These are phyloP conservation scores for Phytophthora capsici DNA, from an alignment of 352 stramenopile genomes.

Conservation along the genomic window DNA sequence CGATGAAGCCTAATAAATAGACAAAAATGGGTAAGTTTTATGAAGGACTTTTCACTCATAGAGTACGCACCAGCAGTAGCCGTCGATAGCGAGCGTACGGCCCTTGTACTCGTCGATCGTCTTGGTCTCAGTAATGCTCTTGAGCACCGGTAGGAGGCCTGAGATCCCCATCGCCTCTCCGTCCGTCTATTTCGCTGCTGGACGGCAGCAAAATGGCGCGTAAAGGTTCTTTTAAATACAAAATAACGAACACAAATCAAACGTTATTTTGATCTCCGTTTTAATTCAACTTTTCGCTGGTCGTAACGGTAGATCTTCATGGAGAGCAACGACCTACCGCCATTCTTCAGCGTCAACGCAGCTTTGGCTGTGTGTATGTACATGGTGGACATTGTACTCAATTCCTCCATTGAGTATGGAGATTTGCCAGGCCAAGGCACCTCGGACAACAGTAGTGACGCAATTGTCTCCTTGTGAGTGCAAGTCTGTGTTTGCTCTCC, in stretches of 20 bases:
- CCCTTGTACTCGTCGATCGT: slow-evolving; percentile 59
- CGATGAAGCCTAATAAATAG: slow-evolving; percentile 68
- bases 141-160: slow-evolving; percentile 69
- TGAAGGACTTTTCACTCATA: neutral
- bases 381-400: slow-evolving; percentile 64
- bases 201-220: slow-evolving; percentile 48
- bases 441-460: slow-evolving; percentile 40
- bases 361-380: slow-evolving; percentile 50
- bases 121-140: slow-evolving; percentile 76
- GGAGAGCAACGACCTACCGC: slow-evolving; percentile 19
- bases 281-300: slow-evolving; percentile 5
- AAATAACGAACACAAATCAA: slow-evolving; percentile 25
- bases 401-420: slow-evolving; percentile 67
- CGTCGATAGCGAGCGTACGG: slow-evolving; percentile 77
- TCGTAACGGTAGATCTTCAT: slow-evolving; percentile 8
- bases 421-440: slow-evolving; percentile 47
- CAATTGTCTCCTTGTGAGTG: slow-evolving; percentile 63
- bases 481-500: neutral
- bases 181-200: slow-evolving; percentile 20
- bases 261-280: slow-evolving; percentile 1
- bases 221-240: slow-evolving; percentile 27
- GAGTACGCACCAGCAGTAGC: slow-evolving; percentile 78
- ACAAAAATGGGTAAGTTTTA: neutral
- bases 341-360: slow-evolving; percentile 52
- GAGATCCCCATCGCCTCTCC: slow-evolving; percentile 58